A percentile compares a stretch with the other conserved stretches of the same genome.
Evolutionary conservation across 192 early-diverging fungal species (phyloP).

Genomic region (Dissophora globulifera): DNA sequence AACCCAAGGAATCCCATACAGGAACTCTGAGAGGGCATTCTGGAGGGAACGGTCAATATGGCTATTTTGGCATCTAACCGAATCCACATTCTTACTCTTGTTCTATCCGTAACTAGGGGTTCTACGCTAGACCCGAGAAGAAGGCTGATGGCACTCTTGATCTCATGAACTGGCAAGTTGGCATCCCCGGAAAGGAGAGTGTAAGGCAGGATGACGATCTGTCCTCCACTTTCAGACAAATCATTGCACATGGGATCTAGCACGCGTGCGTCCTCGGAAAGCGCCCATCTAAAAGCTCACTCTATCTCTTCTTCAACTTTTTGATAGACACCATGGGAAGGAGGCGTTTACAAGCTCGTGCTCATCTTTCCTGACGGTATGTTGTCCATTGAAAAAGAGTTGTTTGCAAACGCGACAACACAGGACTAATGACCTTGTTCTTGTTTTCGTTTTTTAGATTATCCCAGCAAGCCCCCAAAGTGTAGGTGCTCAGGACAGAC

Average conservation of each 20-base stretch:
- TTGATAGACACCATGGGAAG: slow-evolving; percentile 85
- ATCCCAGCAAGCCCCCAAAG: slow-evolving; percentile 60
- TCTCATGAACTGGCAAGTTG: slow-evolving; percentile 84
- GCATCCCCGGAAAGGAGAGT: slow-evolving; percentile 63
- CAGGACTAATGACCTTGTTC: not conserved
- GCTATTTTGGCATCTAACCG: too few species aligned
- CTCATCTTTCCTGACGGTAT: slow-evolving; percentile 85
- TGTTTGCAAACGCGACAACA: too few species aligned
- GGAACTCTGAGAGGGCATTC: not conserved
- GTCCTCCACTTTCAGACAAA: too few species aligned
- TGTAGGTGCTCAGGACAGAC: slow-evolving; percentile 23
- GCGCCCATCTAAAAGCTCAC: too few species aligned
- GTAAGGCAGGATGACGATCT: too few species aligned
- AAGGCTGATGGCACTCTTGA: slow-evolving; percentile 81
- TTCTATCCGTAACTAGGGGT: slow-evolving; percentile 69
- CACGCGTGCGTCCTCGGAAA: too few species aligned
- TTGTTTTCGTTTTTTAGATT: slow-evolving; percentile 33
- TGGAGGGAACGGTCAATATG: not conserved
- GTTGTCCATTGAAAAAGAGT: not conserved
- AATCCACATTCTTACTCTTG: too few species aligned
- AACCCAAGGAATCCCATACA: too few species aligned
- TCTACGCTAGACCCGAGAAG: slow-evolving; percentile 92
- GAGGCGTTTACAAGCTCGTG: slow-evolving; percentile 85
- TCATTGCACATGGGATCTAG: too few species aligned
- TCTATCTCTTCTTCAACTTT: not conserved